phyloP scores from a whole-genome alignment of 83 land plant species.

The Picea abies region DNA sequence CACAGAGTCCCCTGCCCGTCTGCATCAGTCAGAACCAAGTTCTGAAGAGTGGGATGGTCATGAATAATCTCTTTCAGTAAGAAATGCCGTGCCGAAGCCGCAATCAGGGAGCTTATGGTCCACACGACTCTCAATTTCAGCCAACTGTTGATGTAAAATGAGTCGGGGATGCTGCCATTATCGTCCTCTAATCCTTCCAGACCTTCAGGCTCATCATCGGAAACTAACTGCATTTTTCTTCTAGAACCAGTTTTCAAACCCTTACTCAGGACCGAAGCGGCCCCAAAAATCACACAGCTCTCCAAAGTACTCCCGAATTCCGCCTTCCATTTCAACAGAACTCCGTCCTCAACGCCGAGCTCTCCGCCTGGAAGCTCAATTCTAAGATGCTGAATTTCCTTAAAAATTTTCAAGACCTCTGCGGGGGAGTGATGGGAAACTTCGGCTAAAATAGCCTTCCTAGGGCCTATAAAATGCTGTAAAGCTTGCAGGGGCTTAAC shows the following conservation, averaged over 20 bases:
- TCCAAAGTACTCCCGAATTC: constrained; percentile 53
- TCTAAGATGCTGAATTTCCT: constrained; percentile 25
- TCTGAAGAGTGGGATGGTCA: constrained; percentile 43
- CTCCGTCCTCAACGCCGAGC: constrained; percentile 32
- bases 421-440: constrained; percentile 30
- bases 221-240: not conserved
- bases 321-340: constrained; percentile 59
- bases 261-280: not conserved
- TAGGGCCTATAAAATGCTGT: constrained; percentile 32
- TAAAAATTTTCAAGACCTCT: constrained; percentile 39
- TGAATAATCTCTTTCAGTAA: constrained; percentile 46
- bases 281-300: constrained; percentile 55
- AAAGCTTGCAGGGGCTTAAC: constrained; percentile 58
- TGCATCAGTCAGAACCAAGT: constrained; percentile 60
- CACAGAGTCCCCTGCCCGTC: constrained; percentile 73
- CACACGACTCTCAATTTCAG: constrained; percentile 73
- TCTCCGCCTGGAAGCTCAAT: constrained; percentile 54
- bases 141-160: constrained; percentile 63
- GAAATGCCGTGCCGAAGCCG: constrained; percentile 67
- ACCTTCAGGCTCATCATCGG: not conserved
- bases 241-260: too few relatives aligned
- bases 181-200: too few relatives aligned
- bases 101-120: constrained; percentile 75
- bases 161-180: constrained; percentile 45
- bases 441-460: constrained; percentile 17